phyloP scores from a whole-genome alignment of 1,284 basidiomycete species.

The Moniliella sp. region DNA sequence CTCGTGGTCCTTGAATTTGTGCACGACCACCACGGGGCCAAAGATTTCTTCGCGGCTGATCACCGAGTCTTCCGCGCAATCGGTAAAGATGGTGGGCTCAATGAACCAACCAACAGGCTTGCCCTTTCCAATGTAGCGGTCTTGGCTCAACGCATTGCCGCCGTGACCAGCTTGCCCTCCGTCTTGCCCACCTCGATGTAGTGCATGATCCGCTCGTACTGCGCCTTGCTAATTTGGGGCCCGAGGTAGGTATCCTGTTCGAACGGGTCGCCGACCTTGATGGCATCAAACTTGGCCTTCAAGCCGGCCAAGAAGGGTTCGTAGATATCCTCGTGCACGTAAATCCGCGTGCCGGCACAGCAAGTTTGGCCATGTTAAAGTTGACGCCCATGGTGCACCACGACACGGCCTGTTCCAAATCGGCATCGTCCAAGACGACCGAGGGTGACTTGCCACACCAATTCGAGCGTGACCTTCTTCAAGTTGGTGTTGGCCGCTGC shows the following conservation, averaged over 20 bases:
- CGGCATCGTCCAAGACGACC: slow-evolving; percentile 44
- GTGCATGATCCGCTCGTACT: slow-evolving; percentile 72
- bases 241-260: slow-evolving; percentile 50
- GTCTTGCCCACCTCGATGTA: slow-evolving; percentile 68
- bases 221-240: slow-evolving; percentile 30
- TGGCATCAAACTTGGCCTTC: slow-evolving; percentile 13
- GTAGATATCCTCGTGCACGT: slow-evolving; percentile 48
- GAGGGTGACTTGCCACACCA: slow-evolving; percentile 38
- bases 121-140: too few relatives aligned
- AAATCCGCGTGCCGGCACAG: slow-evolving; percentile 64
- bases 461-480: slow-evolving; percentile 36
- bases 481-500: slow-evolving; percentile 57
- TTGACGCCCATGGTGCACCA: slow-evolving; percentile 1
- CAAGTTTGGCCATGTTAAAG: slow-evolving; percentile 45
- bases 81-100: slow-evolving; percentile 34
- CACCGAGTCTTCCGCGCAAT: slow-evolving; percentile 55
- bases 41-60: slow-evolving; percentile 81
- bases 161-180: slow-evolving; percentile 58
- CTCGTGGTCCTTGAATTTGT: slow-evolving; percentile 35
- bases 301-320: slow-evolving; percentile 2
- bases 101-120: slow-evolving; percentile 34
- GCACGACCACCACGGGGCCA: slow-evolving; percentile 52
- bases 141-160: slow-evolving; percentile 49
- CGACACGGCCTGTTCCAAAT: slow-evolving; percentile 42
- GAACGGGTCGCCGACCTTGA: slow-evolving; percentile 63